phyloP scores from a whole-genome alignment of 1,284 basidiomycete species.

The Apiotrichum gamsii region DNA sequence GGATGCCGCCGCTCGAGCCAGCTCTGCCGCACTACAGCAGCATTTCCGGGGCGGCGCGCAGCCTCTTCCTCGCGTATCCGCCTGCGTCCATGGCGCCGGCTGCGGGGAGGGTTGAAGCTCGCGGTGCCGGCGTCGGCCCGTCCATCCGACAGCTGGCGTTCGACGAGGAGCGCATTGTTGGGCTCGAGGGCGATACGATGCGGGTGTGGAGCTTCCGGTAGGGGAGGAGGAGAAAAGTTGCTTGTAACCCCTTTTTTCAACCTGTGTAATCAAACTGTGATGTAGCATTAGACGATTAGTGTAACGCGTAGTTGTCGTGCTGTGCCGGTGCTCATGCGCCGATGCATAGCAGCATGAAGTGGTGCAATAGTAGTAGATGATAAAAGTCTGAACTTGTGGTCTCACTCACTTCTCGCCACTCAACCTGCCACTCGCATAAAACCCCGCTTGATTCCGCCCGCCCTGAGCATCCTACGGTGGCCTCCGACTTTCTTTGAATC shows the following conservation, averaged over 20 bases:
- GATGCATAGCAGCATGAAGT: no score
- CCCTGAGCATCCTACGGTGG: no score
- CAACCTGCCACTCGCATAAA: no score
- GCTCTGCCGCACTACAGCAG: conserved; percentile 35
- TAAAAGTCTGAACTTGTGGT: no score
- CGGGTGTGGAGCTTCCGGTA: conserved; percentile 40
- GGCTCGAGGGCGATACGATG: conserved; percentile 31
- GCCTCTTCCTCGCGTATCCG: conserved; percentile 35
- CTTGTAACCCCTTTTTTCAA: neutral
- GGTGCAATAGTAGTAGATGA: no score
- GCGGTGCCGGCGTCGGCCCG: conserved; percentile 2
- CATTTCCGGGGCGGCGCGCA: conserved; percentile 38
- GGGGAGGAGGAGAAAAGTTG: no score
- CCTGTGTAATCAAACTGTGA: neutral
- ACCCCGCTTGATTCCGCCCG: no score
- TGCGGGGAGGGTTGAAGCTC: neutral
- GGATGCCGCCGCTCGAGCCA: no score
- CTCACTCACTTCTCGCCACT: no score
- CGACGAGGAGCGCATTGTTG: conserved; percentile 47
- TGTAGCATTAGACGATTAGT: neutral
- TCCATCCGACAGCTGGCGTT: conserved; percentile 39
- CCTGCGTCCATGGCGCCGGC: conserved; percentile 15
- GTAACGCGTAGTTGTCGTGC: no score
- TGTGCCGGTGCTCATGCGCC: no score
- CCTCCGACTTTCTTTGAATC: no score